Evolutionary conservation across 1,284 basidiomycete genomes (phyloP), one percentile per base, ranked within the genome.

Genomic region (Tilletia indica): DNA sequence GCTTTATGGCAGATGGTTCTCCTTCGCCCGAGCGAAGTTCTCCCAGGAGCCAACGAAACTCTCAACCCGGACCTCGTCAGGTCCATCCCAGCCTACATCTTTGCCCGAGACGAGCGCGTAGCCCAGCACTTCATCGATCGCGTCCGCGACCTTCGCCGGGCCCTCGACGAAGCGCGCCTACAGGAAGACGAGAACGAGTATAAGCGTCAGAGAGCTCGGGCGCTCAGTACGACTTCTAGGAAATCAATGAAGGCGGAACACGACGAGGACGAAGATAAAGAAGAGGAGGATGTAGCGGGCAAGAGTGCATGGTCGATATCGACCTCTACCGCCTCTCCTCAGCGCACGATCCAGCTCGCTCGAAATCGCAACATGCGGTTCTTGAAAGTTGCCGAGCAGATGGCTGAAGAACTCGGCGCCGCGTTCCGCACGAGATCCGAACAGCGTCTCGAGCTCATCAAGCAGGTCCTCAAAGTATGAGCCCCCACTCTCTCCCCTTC

Each of bases 71-170:
- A 80, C 42, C 56, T 80, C 36, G 72, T 54, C 8, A 70, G 73
- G 38, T 71, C 72, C 9, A 38, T 82, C 38, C 80, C 80, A 2
- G 68, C 74, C 61, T 82, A 76, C 70, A 80, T 77, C 51, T 79
- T 82, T 36, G 80, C 80, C 0, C 71, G 80, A 14, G 80, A 82
- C 63, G 80, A 82, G 14, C 58, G 80, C 38, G 73, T 82, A 8
- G 47, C 68, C 16, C 16, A n/a, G 19, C 36, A 49, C 8, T 68
- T 54, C 38, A 31, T 31, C 14, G 68, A 68, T 8, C 48, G 68
- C 5, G 31, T 68, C 16, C 66, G 42, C 39, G 61, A 39, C 31
- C 61, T 64, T 16, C 12, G 61, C 5, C 34, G 61, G 61, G 38
- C 21, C 31, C 2, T 64, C 34, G 61, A 64, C 34, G 61, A 64